Evolutionary conservation across 306 rosid species (phyloP), one percentile per base, ranked within the genome.

Genomic region (Boehmeria nivea): DNA sequence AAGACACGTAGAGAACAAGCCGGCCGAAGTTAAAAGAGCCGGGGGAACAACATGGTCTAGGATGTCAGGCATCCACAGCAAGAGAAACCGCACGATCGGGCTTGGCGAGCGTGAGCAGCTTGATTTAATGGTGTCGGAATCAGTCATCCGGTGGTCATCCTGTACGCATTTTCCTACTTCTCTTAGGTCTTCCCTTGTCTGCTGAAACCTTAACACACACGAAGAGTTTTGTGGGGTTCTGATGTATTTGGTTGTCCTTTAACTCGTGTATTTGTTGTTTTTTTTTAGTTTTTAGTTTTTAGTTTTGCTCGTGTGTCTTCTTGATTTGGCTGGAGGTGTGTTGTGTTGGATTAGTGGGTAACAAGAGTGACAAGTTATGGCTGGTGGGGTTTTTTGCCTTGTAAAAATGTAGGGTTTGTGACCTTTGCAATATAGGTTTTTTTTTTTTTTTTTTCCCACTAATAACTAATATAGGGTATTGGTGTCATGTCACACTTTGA

Each of bases 91-190:
- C 51, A 87, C 95, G 10, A 87, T 87, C 61, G 95, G 94, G 65
- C 83, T 79, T 1, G 97, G 97, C 4, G 95, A 89, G 61, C 81
- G 58, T 0, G 93, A 83, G 73, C 91, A 81, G 75, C 70, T 89
- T 39, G 95, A 85, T 58, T n/a, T 83, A 33, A 71, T 83, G 64
- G 93, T 89, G 68, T 67, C 88, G 2, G 89, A 89, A 73, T 85
- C 95, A 13, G 84, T 89, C 49, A 89, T 85, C 26, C 83, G 97
- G 6, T 89, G 97, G 97, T 83, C 88, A 11, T 89, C 97, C 0
- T 89, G 95, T 73, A 89, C 97, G 0, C 88, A 83, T 38, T 82
- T 83, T 40, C 78, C 85, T 8, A 78, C 88, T 50, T 83, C 95
- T 25, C 78, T 81, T 45, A 70, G 86, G 73, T 83, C 87, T 47